These are phyloP conservation scores for Lichtheimia hyalospora DNA, from an alignment of 371 early-diverging fungal genomes.

Conservation along the genomic window DNA sequence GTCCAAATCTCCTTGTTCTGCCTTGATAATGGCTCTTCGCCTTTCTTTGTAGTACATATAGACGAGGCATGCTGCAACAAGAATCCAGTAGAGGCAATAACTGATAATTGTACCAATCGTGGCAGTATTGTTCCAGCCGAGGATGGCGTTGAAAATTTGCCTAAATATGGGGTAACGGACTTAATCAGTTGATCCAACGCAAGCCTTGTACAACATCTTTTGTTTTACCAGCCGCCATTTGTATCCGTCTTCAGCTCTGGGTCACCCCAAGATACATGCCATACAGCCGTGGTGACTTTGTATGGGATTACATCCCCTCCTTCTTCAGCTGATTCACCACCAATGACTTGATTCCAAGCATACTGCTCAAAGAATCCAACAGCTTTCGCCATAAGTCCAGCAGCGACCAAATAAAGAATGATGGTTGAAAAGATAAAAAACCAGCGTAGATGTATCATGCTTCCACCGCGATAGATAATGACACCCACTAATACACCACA, in stretches of 20 bases:
- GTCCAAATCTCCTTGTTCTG: slow-evolving; percentile 21
- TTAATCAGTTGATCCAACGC: no score
- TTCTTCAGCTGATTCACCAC: slow-evolving; percentile 51
- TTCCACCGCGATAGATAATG: slow-evolving; percentile 70
- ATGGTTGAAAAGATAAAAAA: slow-evolving; percentile 78
- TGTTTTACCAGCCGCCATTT: slow-evolving; percentile 55
- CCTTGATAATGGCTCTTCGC: slow-evolving; percentile 18
- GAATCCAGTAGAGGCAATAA: slow-evolving; percentile 78
- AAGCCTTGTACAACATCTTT: no score
- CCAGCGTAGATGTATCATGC: slow-evolving; percentile 60
- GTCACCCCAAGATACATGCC: slow-evolving; percentile 52
- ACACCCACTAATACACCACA: slow-evolving; percentile 68
- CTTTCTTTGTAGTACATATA: slow-evolving; percentile 45
- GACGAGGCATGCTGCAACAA: slow-evolving; percentile 48
- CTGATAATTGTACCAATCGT: slow-evolving; percentile 67
- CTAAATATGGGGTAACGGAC: neutral
- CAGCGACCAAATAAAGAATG: slow-evolving; percentile 73
- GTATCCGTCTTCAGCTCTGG: slow-evolving; percentile 43
- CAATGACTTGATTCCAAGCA: slow-evolving; percentile 52
- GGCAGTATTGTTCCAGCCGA: slow-evolving; percentile 77
- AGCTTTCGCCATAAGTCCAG: slow-evolving; percentile 68
- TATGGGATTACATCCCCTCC: slow-evolving; percentile 39
- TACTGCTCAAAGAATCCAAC: slow-evolving; percentile 63
- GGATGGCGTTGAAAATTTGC: slow-evolving; percentile 23
- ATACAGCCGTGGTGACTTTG: slow-evolving; percentile 41